phyloP scores from a whole-genome alignment of 2,329 filamentous ascomycete species.

The Talaromyces atroroseus region DNA sequence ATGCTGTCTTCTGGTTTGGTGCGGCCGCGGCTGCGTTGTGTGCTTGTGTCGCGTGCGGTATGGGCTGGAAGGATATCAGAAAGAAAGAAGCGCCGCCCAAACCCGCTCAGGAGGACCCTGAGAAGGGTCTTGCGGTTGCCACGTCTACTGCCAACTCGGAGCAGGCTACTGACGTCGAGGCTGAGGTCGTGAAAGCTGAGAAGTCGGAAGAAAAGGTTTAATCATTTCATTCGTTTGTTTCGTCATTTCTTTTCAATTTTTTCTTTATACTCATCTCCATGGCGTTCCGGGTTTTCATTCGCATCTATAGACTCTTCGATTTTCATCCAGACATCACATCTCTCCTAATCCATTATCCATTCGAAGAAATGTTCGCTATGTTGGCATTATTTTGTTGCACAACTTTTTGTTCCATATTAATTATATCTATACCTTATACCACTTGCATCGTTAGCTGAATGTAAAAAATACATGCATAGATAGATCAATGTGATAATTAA shows the following conservation, averaged over 20 bases:
- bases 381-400: background rate
- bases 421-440: background rate
- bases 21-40: background rate
- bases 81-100: slow-evolving; percentile 10
- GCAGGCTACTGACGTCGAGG: background rate
- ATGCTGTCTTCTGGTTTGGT: slow-evolving; percentile 12
- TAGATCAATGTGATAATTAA: background rate
- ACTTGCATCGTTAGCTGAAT: background rate
- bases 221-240: background rate
- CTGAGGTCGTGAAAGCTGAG: background rate
- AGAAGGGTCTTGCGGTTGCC: background rate
- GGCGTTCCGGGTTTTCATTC: background rate
- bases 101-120: background rate
- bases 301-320: background rate
- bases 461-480: background rate
- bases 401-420: background rate
- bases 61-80: slow-evolving; percentile 15
- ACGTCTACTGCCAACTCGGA: background rate
- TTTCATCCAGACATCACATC: background rate
- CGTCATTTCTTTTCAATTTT: background rate
- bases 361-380: no score
- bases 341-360: background rate
- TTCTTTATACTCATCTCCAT: background rate
- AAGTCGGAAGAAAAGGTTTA: background rate
- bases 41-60: slow-evolving; percentile 1